A percentile compares a stretch with the other conserved stretches of the same genome.
Conservation (phyloP, 2,329 filamentous ascomycete genomes). For the Helotiales sp. region DNA sequence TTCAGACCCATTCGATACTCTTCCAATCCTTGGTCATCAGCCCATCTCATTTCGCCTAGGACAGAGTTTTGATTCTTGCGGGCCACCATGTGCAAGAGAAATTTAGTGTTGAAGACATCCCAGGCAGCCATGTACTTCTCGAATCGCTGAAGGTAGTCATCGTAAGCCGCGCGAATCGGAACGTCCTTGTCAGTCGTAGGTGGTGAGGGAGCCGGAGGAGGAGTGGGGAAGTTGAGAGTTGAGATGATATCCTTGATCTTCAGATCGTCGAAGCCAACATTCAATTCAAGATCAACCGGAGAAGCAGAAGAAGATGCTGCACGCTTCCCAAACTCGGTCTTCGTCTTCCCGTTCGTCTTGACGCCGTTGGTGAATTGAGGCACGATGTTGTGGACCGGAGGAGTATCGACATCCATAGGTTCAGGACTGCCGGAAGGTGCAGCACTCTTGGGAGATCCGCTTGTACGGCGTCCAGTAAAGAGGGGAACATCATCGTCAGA, state of each 20-base stretch:
- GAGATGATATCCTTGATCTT: constrained; percentile 50
- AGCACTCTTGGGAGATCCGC: not conserved
- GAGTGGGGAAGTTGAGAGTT: constrained; percentile 48
- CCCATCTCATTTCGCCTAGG: constrained; percentile 42
- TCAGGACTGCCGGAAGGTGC: constrained; percentile 44
- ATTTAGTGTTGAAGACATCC: constrained; percentile 50
- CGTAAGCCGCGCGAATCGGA: constrained; percentile 43
- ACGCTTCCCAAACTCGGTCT: constrained; percentile 54
- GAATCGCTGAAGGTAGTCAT: constrained; percentile 54
- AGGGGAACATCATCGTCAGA: constrained; percentile 30
- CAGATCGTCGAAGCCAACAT: constrained; percentile 46
- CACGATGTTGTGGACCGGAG: constrained; percentile 35
- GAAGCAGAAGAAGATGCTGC: constrained; percentile 28
- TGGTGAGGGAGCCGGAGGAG: constrained; percentile 40
- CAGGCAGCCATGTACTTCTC: constrained; percentile 53
- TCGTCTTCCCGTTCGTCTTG: constrained; percentile 52
- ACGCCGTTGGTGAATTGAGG: constrained; percentile 44
- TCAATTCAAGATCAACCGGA: constrained; percentile 27
- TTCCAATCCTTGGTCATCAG: constrained; percentile 45
- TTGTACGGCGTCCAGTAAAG: constrained; percentile 33
- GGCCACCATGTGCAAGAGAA: constrained; percentile 56
- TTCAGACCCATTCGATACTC: constrained; percentile 61
- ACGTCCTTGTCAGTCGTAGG: constrained; percentile 41
- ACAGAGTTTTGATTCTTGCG: constrained; percentile 44
- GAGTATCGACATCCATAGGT: constrained; percentile 67